Evolutionary conservation across 176 grass and related monocot genomes (phyloP).

Genomic region (Dendrocalamus sinicus): DNA sequence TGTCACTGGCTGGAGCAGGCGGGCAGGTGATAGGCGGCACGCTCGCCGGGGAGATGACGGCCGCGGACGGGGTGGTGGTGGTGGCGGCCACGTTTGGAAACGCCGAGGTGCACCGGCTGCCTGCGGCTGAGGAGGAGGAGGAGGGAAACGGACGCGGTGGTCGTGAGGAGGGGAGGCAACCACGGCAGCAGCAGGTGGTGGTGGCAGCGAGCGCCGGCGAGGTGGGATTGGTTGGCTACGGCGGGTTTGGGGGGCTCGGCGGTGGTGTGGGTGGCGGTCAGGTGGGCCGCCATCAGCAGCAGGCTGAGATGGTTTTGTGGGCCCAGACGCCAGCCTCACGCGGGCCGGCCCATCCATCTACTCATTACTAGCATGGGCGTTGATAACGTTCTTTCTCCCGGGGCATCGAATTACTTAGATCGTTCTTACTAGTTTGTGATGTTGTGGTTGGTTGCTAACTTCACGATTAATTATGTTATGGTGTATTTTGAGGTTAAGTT

Average conservation of each 20-base stretch:
- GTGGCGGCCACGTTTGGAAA: constrained; percentile 65
- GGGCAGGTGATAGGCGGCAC: constrained; percentile 92
- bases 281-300: constrained; percentile 1
- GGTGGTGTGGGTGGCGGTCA: constrained; percentile 11
- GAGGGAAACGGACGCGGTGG: background rate
- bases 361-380: constrained; percentile 27
- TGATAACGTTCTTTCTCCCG: background rate
- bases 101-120: constrained; percentile 71
- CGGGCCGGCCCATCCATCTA: background rate
- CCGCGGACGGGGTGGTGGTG: constrained; percentile 58
- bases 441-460: background rate
- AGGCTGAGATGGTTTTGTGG: constrained; percentile 56
- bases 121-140: constrained; percentile 25
- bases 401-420: no score
- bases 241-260: background rate
- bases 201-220: constrained; percentile 16
- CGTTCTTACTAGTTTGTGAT: background rate
- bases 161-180: background rate
- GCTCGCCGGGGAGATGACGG: constrained; percentile 64
- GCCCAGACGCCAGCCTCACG: constrained; percentile 19
- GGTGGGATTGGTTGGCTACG: constrained; percentile 19
- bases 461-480: background rate
- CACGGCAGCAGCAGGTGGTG: background rate
- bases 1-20: constrained; percentile 55
- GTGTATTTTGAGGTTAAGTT: background rate